A percentile compares a stretch with the other conserved stretches of the same genome.
phyloP scores from a whole-genome alignment of 257 asterid species.

The Hygrophila difformis region DNA sequence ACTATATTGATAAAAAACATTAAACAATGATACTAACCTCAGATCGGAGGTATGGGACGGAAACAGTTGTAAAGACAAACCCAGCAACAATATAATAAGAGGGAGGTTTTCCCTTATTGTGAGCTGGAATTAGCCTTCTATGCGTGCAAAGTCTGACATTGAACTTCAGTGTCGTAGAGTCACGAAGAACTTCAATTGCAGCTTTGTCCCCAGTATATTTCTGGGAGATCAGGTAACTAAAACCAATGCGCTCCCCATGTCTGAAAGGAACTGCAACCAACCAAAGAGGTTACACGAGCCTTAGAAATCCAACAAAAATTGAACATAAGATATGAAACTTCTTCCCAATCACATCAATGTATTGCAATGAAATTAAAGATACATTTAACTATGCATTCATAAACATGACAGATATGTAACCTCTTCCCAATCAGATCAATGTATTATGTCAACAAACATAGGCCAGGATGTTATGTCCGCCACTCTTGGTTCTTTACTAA shows the following conservation, averaged over 20 bases:
- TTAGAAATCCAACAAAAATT: constrained; percentile 8
- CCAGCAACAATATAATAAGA: constrained; percentile 88
- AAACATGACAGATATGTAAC: background rate
- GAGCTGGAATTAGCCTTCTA: constrained; percentile 79
- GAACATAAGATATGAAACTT: constrained; percentile 8
- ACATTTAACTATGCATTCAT: background rate
- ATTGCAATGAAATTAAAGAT: constrained; percentile 9
- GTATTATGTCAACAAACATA: background rate
- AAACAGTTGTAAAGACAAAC: constrained; percentile 73
- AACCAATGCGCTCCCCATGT: constrained; percentile 96
- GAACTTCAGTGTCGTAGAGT: constrained; percentile 46
- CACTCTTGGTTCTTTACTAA: background rate
- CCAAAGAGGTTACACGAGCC: constrained; percentile 16
- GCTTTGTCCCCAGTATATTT: constrained; percentile 86
- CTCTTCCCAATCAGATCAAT: background rate
- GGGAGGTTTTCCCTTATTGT: constrained; percentile 89
- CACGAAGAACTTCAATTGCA: constrained; percentile 63
- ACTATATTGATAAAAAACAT: background rate
- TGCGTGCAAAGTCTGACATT: constrained; percentile 58
- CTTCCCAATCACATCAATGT: constrained; percentile 5
- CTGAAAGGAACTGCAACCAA: constrained; percentile 84
- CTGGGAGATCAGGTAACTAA: constrained; percentile 87
- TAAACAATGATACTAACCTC: constrained; percentile 46
- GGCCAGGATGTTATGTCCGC: background rate
- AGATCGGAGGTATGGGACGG: constrained; percentile 90